These are phyloP conservation scores for Rhizopus microsporus DNA, from an alignment of 371 early-diverging fungal genomes.

Conservation along the genomic window DNA sequence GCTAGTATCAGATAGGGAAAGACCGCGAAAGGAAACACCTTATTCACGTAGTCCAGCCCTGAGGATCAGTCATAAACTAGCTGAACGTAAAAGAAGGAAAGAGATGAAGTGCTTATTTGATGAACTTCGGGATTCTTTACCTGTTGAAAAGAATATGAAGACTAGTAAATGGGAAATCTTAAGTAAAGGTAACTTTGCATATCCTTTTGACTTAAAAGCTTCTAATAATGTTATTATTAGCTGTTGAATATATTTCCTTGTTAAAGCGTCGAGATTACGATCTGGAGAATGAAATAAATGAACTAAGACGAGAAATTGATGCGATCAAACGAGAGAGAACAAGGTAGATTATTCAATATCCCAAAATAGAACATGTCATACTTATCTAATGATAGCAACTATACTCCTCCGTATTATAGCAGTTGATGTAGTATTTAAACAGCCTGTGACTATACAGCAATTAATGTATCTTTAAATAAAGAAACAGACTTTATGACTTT, in stretches of 20 bases:
- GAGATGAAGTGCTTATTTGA: slow-evolving; percentile 91
- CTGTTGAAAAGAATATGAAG: slow-evolving; percentile 73
- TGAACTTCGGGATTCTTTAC: slow-evolving; percentile 72
- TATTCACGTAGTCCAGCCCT: slow-evolving; percentile 73
- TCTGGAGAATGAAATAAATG: slow-evolving; percentile 48
- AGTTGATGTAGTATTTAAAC: not conserved
- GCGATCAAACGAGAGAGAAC: slow-evolving; percentile 36
- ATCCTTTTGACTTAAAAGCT: not conserved
- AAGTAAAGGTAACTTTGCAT: slow-evolving; percentile 62
- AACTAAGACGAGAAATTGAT: slow-evolving; percentile 40
- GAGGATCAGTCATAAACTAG: slow-evolving; percentile 78
- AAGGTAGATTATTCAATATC: not conserved
- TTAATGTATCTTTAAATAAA: not conserved
- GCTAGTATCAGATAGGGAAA: slow-evolving; percentile 3
- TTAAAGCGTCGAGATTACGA: slow-evolving; percentile 56
- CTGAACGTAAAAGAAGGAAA: slow-evolving; percentile 81
- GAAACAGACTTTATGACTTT: not conserved
- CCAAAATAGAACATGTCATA: no score
- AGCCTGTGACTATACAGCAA: not conserved
- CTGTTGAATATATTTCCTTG: slow-evolving; percentile 53
- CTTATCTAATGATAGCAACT: not conserved
- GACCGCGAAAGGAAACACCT: slow-evolving; percentile 51
- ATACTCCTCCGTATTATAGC: not conserved
- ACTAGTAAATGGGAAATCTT: slow-evolving; percentile 88
- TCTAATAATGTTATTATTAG: slow-evolving; percentile 21